These are phyloP conservation scores for Termitomyces sp. DNA, from an alignment of 768 basidiomycete species.

Conservation along the genomic window DNA sequence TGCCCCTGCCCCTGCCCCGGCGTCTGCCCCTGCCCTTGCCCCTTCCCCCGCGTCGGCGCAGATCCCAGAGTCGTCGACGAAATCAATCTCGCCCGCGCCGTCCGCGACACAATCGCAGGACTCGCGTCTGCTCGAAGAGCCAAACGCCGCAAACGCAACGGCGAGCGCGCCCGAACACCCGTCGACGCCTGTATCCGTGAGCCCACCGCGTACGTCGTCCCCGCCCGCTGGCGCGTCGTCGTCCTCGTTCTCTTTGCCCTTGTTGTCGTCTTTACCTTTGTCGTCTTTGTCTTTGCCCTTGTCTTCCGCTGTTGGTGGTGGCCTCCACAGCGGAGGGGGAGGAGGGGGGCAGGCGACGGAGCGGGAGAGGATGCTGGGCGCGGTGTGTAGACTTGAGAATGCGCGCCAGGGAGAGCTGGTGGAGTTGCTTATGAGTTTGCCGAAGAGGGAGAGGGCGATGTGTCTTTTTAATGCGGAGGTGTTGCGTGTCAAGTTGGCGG, in stretches of 20 bases:
- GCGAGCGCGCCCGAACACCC: conserved; percentile 90
- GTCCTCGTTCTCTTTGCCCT: no score
- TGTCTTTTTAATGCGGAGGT: conserved; percentile 87
- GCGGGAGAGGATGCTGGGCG: conserved; percentile 65
- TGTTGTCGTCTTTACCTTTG: no score
- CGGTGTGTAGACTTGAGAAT: conserved; percentile 61
- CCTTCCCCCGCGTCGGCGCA: no score
- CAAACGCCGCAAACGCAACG: conserved; percentile 59
- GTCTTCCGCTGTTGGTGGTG: no score
- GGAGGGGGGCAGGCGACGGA: conserved; percentile 62
- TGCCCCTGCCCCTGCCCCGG: background rate
- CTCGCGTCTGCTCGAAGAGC: conserved; percentile 64
- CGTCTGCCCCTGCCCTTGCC: conserved; percentile 10
- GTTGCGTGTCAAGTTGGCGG: conserved; percentile 68
- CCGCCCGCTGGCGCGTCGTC: no score
- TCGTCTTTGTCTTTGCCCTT: no score
- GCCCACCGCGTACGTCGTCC: conserved; percentile 74
- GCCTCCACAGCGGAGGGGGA: no score
- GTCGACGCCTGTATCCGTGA: conserved; percentile 77
- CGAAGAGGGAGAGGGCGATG: conserved; percentile 86
- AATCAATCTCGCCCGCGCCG: conserved; percentile 47
- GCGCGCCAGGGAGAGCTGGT: conserved; percentile 59
- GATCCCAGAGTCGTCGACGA: no score
- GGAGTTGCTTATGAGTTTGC: conserved; percentile 78
- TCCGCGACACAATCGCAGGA: conserved; percentile 64